Evolutionary conservation across 805 yeast genomes (phyloP), one percentile per base, ranked within the genome.

Genomic region (Metschnikowia picachoensis): DNA sequence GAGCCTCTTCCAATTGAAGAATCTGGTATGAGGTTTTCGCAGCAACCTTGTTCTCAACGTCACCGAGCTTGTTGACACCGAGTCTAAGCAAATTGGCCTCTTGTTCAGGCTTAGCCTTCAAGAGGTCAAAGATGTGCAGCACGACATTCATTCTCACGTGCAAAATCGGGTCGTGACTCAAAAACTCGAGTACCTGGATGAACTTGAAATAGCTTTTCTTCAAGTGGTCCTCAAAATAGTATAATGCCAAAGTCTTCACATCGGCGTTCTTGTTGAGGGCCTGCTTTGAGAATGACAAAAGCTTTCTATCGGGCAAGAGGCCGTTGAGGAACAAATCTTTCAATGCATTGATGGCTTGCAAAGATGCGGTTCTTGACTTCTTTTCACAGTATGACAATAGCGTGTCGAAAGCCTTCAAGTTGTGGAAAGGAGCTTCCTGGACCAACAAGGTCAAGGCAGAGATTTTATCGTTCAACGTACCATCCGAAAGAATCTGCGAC

Each of bases 391-490:
- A 87, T 5, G 80, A 76, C 51, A 87, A 62, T 52, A 94, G 68
- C 33, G 84, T 85, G 53, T 88, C 96, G 47, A 94, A 72, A 0
- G 96, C 88, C 62, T 88, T 87, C 43, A 83, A 60, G 56, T 92
- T 87, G 62, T 94, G 98, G 44, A 90, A 63, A 7, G 99, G 99
- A 2, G 97, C 91, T 69, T 94, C 98, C 63, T 94, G 98, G 39
- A 91, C 79, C 61, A 94, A 73, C 61, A 94, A 79, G 0, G 99
- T 92, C 60, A 94, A 76, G 0, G 99, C 97, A 39, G 96, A 87
- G 45, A 94, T 87, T 69, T 94, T 90, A 83, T 94, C 99, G 58
- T 82, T 85, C 57, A 92, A 75, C 0, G 99, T 94, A 87, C 99
- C 99, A 55, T 82, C 85, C 6, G 90, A 76, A 59, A 94, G 77